Evolutionary conservation across 305 asterid genomes (phyloP).

Genomic region (Solanum hybrid): DNA sequence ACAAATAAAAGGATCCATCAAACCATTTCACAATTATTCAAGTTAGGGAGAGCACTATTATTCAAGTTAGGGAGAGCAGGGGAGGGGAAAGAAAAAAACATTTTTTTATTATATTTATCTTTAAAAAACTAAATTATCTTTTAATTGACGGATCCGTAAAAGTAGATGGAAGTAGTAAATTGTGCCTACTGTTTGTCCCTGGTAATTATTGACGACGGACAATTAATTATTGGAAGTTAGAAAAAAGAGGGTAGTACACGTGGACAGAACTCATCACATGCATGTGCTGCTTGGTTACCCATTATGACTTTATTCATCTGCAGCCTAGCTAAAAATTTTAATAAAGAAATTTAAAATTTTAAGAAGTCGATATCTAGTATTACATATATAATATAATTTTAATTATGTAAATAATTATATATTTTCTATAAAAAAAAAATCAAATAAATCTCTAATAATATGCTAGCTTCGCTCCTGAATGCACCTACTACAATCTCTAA

Average conservation of each 20-base stretch:
- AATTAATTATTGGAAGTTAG: background rate
- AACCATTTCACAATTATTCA: too few relatives aligned
- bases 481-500: background rate
- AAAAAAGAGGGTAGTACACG: background rate
- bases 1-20: too few relatives aligned
- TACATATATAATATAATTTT: too few relatives aligned
- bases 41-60: too few relatives aligned
- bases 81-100: background rate
- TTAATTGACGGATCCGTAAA: background rate
- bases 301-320: background rate
- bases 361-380: too few relatives aligned
- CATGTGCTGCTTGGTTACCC: background rate
- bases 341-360: too few relatives aligned
- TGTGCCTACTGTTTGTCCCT: background rate
- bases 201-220: background rate
- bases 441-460: fast-evolving
- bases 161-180: background rate
- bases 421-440: too few relatives aligned
- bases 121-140: background rate
- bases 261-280: background rate
- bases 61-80: too few relatives aligned
- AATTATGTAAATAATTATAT: too few relatives aligned
- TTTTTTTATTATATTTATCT: too few relatives aligned
- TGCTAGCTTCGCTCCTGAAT: background rate
- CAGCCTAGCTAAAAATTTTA: too few relatives aligned